Percentiles rank a stretch among this genome's conserved stretches.
Evolutionary conservation across 1,284 basidiomycete genomes (phyloP).

Genomic region (Microbotryum scabiosae): DNA sequence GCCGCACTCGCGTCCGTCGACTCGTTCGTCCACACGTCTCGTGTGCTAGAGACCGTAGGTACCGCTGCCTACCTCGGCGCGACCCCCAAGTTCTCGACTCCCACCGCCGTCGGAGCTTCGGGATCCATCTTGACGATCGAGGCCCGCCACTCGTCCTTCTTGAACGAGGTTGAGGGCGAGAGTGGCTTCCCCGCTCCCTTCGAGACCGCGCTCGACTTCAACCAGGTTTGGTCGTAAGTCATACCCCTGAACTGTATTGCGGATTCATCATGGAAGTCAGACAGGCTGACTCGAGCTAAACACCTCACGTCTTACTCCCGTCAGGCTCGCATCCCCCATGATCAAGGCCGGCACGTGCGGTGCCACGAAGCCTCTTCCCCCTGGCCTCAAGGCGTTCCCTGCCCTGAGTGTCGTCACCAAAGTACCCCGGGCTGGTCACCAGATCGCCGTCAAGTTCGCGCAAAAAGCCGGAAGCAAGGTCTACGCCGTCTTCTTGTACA

Average conservation of each 20-base stretch:
- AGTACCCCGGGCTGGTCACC: conserved; percentile 30
- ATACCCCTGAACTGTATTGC: not conserved
- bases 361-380: not conserved
- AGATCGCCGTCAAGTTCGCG: conserved; percentile 35
- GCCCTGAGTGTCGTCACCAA: conserved; percentile 37
- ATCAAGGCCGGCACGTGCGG: not conserved
- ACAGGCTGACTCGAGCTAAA: not conserved
- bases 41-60: conserved; percentile 26
- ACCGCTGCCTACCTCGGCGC: conserved; percentile 24
- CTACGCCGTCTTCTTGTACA: conserved; percentile 44
- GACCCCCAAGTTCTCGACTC: conserved; percentile 22
- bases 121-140: conserved; percentile 43
- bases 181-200: conserved; percentile 22
- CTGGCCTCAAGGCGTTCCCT: conserved; percentile 43
- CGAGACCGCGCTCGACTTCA: conserved; percentile 32
- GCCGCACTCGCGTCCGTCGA: not conserved
- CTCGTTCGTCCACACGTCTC: conserved; percentile 30
- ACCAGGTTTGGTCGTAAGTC: conserved; percentile 27
- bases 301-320: not conserved
- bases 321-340: not conserved
- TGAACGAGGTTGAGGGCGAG: conserved; percentile 39
- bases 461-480: conserved; percentile 35
- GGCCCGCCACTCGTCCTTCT: conserved; percentile 44
- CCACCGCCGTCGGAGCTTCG: conserved; percentile 9
- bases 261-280: not conserved